These are phyloP conservation scores for Lepiota subincarnata DNA, from an alignment of 768 basidiomycete genomes.

Conservation along the genomic window DNA sequence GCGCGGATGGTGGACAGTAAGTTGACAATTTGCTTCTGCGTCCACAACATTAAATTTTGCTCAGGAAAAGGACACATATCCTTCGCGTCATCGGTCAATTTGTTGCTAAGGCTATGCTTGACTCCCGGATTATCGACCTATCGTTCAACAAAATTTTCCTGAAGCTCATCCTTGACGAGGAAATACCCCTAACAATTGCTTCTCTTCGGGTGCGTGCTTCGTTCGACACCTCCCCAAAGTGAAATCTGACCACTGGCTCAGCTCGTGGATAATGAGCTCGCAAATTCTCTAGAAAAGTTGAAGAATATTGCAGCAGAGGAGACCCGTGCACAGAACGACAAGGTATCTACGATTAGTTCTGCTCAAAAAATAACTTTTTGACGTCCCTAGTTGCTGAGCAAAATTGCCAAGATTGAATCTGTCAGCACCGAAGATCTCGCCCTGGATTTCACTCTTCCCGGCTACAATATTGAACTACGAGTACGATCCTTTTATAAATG, in stretches of 20 bases:
- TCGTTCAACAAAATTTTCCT: conserved; percentile 95
- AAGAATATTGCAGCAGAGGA: conserved; percentile 58
- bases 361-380: background rate
- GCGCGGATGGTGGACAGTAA: conserved; percentile 72
- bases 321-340: conserved; percentile 41
- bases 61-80: conserved; percentile 79
- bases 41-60: conserved; percentile 10
- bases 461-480: conserved; percentile 88
- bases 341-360: conserved; percentile 34
- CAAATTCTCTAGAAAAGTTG: conserved; percentile 79
- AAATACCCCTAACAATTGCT: conserved; percentile 79
- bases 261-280: conserved; percentile 83
- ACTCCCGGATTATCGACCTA: conserved; percentile 96
- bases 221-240: background rate
- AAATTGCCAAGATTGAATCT: conserved; percentile 54
- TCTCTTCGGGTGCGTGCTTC: conserved; percentile 62
- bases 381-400: conserved; percentile 43
- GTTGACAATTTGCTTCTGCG: conserved; percentile 22
- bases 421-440: conserved; percentile 82
- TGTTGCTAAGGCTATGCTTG: conserved; percentile 93
- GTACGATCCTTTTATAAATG: conserved; percentile 36
- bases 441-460: conserved; percentile 95
- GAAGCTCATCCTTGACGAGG: conserved; percentile 82
- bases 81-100: conserved; percentile 93
- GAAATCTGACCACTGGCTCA: conserved; percentile 25